These are phyloP conservation scores for Dioszegia aurantiaca DNA, from an alignment of 768 basidiomycete species.

Conservation along the genomic window DNA sequence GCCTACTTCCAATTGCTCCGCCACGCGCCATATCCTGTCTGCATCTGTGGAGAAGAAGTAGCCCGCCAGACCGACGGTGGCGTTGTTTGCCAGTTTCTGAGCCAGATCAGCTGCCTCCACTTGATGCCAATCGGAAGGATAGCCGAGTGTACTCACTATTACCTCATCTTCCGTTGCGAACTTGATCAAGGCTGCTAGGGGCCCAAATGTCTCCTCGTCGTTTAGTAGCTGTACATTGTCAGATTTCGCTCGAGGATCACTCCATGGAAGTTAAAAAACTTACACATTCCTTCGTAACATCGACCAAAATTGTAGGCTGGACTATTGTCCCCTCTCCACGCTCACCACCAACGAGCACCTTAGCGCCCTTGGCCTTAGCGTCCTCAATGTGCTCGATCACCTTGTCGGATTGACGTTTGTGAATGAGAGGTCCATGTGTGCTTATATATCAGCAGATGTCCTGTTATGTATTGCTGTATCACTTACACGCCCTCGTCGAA, in stretches of 20 bases:
- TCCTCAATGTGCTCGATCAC: constrained; percentile 77
- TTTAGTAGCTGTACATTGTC: constrained; percentile 56
- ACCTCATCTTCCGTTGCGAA: constrained; percentile 96
- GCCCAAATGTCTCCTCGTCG: constrained; percentile 92
- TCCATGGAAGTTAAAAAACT: constrained; percentile 10
- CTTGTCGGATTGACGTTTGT: constrained; percentile 78
- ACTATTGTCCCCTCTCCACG: constrained; percentile 56
- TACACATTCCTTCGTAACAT: constrained; percentile 67
- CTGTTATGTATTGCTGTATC: no score
- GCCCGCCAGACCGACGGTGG: constrained; percentile 82
- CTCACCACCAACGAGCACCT: constrained; percentile 85
- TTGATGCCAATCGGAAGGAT: not conserved
- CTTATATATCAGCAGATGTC: constrained; percentile 16
- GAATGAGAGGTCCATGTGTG: constrained; percentile 94
- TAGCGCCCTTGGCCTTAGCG: constrained; percentile 78
- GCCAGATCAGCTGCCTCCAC: not conserved
- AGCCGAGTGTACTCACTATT: constrained; percentile 51
- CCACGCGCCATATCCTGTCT: constrained; percentile 87
- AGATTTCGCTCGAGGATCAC: not conserved
- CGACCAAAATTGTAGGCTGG: constrained; percentile 77
- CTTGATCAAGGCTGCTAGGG: constrained; percentile 60
- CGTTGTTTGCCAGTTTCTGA: constrained; percentile 69
- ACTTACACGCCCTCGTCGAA: constrained; percentile 68
- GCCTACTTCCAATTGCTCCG: constrained; percentile 89
- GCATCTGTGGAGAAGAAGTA: constrained; percentile 90